phyloP scores from a whole-genome alignment of 1,139 yeast genomes.

The Candida sp. region DNA sequence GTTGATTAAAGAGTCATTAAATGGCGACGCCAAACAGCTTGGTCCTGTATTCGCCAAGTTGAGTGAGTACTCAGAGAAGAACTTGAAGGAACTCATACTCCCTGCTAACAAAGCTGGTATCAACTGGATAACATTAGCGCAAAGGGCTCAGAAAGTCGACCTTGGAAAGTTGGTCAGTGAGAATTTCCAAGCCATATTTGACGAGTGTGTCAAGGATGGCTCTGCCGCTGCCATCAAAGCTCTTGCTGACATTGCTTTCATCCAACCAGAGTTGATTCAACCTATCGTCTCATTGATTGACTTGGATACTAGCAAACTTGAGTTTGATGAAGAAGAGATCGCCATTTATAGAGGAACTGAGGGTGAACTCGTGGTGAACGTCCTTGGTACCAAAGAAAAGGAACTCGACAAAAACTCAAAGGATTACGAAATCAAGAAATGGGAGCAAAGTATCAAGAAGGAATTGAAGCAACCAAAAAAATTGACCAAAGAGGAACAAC shows the following conservation, averaged over 20 bases:
- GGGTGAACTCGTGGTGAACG: slow-evolving; percentile 73
- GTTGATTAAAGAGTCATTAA: slow-evolving; percentile 21
- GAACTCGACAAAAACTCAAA: slow-evolving; percentile 63
- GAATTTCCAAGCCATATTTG: slow-evolving; percentile 42
- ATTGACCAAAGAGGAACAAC: slow-evolving; percentile 78
- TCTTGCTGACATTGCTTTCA: slow-evolving; percentile 69
- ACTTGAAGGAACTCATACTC: slow-evolving; percentile 46
- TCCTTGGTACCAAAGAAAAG: slow-evolving; percentile 46
- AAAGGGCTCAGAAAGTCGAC: slow-evolving; percentile 58
- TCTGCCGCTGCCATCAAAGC: slow-evolving; percentile 57
- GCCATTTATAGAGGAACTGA: slow-evolving; percentile 71
- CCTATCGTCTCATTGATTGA: slow-evolving; percentile 52
- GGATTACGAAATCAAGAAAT: slow-evolving; percentile 83
- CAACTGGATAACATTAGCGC: slow-evolving; percentile 80
- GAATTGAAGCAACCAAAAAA: slow-evolving; percentile 61
- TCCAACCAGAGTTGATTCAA: slow-evolving; percentile 64
- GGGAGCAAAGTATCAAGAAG: slow-evolving; percentile 87
- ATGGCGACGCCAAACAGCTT: slow-evolving; percentile 2
- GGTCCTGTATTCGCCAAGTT: slow-evolving; percentile 42
- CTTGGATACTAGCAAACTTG: slow-evolving; percentile 35
- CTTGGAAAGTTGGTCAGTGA: slow-evolving; percentile 61
- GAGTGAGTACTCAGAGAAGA: slow-evolving; percentile 25
- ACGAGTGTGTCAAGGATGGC: slow-evolving; percentile 11
- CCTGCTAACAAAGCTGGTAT: slow-evolving; percentile 55
- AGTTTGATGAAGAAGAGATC: slow-evolving; percentile 34